A percentile compares a stretch with the other conserved stretches of the same genome.
These are phyloP conservation scores for Iris macrosiphon DNA, from an alignment of 106 monocot species.

Conservation along the genomic window DNA sequence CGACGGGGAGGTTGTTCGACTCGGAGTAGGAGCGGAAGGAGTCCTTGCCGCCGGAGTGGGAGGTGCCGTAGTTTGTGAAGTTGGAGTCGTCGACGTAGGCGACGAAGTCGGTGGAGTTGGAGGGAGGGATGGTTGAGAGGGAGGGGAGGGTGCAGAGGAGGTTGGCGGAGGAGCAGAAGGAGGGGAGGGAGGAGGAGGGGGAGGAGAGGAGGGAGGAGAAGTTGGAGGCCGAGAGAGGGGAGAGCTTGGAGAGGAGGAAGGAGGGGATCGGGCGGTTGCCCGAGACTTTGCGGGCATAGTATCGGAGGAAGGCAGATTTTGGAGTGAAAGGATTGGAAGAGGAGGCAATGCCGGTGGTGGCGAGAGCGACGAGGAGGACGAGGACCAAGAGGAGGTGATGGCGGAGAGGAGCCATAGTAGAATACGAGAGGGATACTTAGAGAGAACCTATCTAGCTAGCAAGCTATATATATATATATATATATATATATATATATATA, in stretches of 20 bases:
- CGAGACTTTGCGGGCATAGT: constrained; percentile 48
- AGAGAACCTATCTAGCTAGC: too few species aligned
- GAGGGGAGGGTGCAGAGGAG: constrained; percentile 5
- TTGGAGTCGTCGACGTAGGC: constrained; percentile 29
- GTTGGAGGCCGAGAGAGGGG: constrained; percentile 27
- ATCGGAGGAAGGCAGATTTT: constrained; percentile 36
- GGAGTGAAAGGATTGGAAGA: constrained; percentile 49
- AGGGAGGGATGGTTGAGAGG: not conserved
- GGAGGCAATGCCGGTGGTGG: too few species aligned
- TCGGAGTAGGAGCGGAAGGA: constrained; percentile 2
- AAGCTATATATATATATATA: too few species aligned
- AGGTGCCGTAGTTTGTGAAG: constrained; percentile 49
- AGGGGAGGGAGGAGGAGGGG: constrained; percentile 39
- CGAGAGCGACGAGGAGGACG: too few species aligned
- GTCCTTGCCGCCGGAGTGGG: not conserved
- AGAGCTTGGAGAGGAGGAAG: constrained; percentile 13
- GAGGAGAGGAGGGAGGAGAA: not conserved
- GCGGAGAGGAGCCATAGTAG: too few species aligned
- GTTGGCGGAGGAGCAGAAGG: constrained; percentile 25
- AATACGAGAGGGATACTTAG: too few species aligned
- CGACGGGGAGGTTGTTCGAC: not conserved
- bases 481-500: too few species aligned
- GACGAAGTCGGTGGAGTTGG: constrained; percentile 19
- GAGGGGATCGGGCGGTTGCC: constrained; percentile 27
- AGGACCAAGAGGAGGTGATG: too few species aligned